A percentile compares a stretch with the other conserved stretches of the same genome.
Evolutionary conservation across 2,329 filamentous ascomycete species (phyloP).

Genomic region (Neurospora sp.): DNA sequence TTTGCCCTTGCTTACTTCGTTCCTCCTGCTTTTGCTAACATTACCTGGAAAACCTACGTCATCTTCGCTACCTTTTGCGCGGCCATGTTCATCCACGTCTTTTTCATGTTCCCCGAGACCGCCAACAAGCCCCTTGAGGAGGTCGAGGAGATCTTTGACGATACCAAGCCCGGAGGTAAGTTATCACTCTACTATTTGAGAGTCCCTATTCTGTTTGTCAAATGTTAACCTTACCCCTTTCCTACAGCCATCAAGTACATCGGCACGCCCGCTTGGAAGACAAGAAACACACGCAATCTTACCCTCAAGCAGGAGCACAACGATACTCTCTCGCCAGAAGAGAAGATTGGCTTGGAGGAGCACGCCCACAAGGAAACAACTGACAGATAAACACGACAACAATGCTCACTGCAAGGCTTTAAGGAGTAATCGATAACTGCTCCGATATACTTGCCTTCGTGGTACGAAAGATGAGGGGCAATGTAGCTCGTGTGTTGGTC

Average conservation of each 20-base stretch:
- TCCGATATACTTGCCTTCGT: not conserved
- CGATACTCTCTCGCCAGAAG: slow-evolving; percentile 22
- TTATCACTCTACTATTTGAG: not conserved
- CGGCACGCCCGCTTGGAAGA: slow-evolving; percentile 34
- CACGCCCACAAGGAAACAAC: slow-evolving; percentile 10
- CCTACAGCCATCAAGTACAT: slow-evolving; percentile 25
- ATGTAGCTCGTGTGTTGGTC: not conserved
- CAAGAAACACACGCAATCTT: slow-evolving; percentile 25
- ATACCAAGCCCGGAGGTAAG: slow-evolving; percentile 22
- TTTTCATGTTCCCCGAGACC: slow-evolving; percentile 26
- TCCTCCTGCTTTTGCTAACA: slow-evolving; percentile 27
- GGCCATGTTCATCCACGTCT: slow-evolving; percentile 25
- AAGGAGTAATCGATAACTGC: not conserved
- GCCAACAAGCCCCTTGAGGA: slow-evolving; percentile 27
- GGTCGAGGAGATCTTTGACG: slow-evolving; percentile 25
- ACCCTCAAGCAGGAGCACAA: slow-evolving; percentile 25
- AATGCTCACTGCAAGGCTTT: not conserved
- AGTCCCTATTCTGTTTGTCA: not conserved
- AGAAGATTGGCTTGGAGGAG: slow-evolving; percentile 22
- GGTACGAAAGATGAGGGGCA: not conserved
- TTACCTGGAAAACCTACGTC: slow-evolving; percentile 28
- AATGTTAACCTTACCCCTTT: not conserved
- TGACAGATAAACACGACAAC: not conserved
- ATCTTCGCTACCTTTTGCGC: slow-evolving; percentile 26
- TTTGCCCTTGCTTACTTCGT: slow-evolving; percentile 30